Evolutionary conservation across 192 early-diverging fungal species (phyloP).

Genomic region (Podila horticola): DNA sequence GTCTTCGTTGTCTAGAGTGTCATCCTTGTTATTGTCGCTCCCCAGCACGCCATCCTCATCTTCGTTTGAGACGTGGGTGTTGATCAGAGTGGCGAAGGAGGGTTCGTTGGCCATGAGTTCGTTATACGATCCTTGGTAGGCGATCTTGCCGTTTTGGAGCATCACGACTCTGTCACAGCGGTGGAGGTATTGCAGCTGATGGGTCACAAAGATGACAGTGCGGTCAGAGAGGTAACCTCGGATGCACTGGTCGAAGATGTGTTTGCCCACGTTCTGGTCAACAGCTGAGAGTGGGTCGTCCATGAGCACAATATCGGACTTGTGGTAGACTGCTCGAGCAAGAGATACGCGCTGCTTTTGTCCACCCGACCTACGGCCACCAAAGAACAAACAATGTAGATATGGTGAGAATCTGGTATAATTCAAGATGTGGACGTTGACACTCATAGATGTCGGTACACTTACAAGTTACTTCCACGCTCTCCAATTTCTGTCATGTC

Average conservation of each 20-base stretch:
- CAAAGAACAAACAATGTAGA: too few species aligned
- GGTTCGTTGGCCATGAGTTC: conserved; percentile 65
- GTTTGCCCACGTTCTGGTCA: conserved; percentile 63
- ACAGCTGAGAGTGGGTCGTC: conserved; percentile 65
- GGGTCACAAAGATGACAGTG: conserved; percentile 80
- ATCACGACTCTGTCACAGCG: conserved; percentile 72
- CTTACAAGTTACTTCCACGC: conserved; percentile 78
- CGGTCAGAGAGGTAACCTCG: conserved; percentile 77
- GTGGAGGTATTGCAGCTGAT: conserved; percentile 77
- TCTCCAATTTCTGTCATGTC: conserved; percentile 74
- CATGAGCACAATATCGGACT: conserved; percentile 87
- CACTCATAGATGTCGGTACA: neutral
- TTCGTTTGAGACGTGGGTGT: conserved; percentile 34
- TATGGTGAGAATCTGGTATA: too few species aligned
- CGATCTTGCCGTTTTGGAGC: conserved; percentile 74
- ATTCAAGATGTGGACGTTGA: too few species aligned
- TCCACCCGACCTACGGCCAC: conserved; percentile 70
- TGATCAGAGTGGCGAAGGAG: conserved; percentile 24
- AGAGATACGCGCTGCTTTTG: conserved; percentile 75
- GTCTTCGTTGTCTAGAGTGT: neutral
- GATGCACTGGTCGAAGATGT: conserved; percentile 72
- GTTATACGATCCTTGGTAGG: conserved; percentile 69
- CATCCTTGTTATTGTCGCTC: neutral
- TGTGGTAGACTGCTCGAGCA: conserved; percentile 81
- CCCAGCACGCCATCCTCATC: conserved; percentile 2